These are phyloP conservation scores for Rhodotorula sp. DNA, from an alignment of 1,284 basidiomycete genomes.

Conservation along the genomic window DNA sequence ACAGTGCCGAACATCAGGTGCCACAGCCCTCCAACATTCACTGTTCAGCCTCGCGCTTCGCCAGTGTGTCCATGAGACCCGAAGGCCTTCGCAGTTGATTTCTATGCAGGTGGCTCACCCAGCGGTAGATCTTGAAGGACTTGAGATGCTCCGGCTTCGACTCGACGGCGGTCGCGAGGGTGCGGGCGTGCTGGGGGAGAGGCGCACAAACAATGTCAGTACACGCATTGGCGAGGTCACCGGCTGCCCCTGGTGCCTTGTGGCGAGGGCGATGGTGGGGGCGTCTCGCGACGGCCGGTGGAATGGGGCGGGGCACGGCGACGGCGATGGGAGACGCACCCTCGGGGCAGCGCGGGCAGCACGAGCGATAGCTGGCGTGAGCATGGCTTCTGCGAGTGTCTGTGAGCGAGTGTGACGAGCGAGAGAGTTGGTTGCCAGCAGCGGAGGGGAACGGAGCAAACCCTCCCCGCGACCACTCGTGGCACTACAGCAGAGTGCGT, in stretches of 20 bases:
- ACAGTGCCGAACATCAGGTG: no score
- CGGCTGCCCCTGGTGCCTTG: neutral
- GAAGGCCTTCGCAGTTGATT: no score
- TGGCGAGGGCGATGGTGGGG: no score
- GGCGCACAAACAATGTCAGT: neutral
- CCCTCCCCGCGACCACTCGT: no score
- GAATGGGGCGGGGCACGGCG: neutral
- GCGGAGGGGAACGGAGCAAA: neutral
- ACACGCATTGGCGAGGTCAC: neutral
- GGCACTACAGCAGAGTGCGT: no score
- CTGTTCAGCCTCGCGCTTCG: no score
- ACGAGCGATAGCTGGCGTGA: constrained; percentile 11
- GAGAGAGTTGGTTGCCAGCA: neutral
- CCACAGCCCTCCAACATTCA: no score
- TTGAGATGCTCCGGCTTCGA: constrained; percentile 56
- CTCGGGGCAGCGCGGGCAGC: constrained; percentile 11
- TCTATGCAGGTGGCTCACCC: constrained; percentile 58
- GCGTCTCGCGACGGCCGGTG: no score
- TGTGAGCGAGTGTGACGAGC: neutral
- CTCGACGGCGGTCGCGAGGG: constrained; percentile 30
- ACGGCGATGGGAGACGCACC: neutral
- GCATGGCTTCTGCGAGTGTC: neutral
- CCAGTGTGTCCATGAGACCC: no score
- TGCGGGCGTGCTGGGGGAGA: constrained; percentile 9
- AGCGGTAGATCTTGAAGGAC: constrained; percentile 95